Conservation (phyloP, 2,329 filamentous ascomycete genomes). For the Sphaerulina populicola region DNA sequence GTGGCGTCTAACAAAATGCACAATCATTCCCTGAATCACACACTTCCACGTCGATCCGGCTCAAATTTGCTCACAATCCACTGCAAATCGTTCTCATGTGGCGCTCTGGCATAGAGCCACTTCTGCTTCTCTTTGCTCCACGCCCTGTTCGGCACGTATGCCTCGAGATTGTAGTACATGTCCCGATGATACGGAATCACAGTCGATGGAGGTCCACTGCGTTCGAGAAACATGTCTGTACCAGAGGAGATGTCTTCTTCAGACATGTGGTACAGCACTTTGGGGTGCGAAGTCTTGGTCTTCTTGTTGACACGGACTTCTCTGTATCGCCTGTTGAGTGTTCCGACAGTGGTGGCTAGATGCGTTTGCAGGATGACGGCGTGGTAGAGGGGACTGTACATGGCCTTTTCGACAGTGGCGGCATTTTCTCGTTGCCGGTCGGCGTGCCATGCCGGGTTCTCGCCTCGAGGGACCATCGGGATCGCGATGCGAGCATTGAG, state of each 20-base stretch:
- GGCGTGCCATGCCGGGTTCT: conserved; percentile 44
- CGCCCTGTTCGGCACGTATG: conserved; percentile 49
- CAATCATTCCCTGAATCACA: neutral
- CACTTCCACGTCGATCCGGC: conserved; percentile 8
- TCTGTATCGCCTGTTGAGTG: conserved; percentile 34
- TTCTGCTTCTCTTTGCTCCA: conserved; percentile 42
- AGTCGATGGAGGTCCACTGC: conserved; percentile 44
- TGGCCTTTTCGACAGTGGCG: conserved; percentile 39
- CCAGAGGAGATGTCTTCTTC: conserved; percentile 39
- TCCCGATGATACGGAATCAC: conserved; percentile 51
- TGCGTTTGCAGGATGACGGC: conserved; percentile 45
- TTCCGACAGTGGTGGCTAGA: conserved; percentile 40
- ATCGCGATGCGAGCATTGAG: conserved; percentile 48
- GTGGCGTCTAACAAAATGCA: neutral
- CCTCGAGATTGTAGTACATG: conserved; percentile 52
- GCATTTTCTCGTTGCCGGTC: conserved; percentile 40
- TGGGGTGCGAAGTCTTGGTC: conserved; percentile 10
- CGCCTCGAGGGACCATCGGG: conserved; percentile 45
- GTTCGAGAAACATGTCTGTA: conserved; percentile 46
- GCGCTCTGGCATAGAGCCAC: conserved; percentile 44
- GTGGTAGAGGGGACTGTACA: conserved; percentile 45
- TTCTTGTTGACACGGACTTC: conserved; percentile 18
- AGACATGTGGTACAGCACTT: conserved; percentile 40
- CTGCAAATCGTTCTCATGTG: conserved; percentile 35
- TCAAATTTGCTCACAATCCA: conserved; percentile 17